phyloP scores from a whole-genome alignment of 805 yeast genomes.

The Lipomyces chichibuensis region DNA sequence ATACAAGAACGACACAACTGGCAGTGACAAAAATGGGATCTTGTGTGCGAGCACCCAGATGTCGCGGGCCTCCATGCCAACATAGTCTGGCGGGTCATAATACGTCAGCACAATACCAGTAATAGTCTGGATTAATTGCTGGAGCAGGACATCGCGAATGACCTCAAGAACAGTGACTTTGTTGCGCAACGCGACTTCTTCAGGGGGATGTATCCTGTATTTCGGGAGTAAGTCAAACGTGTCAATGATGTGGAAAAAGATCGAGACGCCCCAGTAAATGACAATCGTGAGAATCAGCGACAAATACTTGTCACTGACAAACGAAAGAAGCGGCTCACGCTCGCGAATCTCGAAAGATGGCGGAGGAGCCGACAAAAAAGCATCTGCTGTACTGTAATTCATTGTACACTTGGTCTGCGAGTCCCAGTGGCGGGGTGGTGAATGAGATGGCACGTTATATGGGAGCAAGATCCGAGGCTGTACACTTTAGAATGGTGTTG shows the following conservation, averaged over 20 bases:
- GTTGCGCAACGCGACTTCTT: constrained; percentile 76
- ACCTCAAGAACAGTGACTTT: constrained; percentile 73
- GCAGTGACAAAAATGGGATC: constrained; percentile 53
- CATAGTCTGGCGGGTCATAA: constrained; percentile 52
- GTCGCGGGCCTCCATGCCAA: constrained; percentile 32
- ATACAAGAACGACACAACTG: constrained; percentile 56
- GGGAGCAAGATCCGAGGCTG: not conserved
- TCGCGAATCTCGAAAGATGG: constrained; percentile 30
- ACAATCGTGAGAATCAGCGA: constrained; percentile 76
- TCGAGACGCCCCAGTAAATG: constrained; percentile 81
- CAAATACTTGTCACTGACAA: constrained; percentile 70
- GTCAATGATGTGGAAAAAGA: constrained; percentile 76
- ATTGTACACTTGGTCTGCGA: constrained; percentile 1
- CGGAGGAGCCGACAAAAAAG: constrained; percentile 32
- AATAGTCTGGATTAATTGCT: constrained; percentile 79
- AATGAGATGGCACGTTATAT: not conserved
- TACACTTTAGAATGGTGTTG: too few species aligned
- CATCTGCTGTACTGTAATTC: constrained; percentile 19
- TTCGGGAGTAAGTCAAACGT: constrained; percentile 72
- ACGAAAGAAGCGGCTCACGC: constrained; percentile 52
- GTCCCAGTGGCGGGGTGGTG: not conserved
- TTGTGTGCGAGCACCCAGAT: constrained; percentile 50
- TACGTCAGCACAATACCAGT: constrained; percentile 62
- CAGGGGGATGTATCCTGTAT: constrained; percentile 90
- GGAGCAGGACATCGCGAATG: constrained; percentile 76